Evolutionary conservation across 345 rosid species (phyloP), one percentile per base, ranked within the genome.

Genomic region (Trapa incisa): DNA sequence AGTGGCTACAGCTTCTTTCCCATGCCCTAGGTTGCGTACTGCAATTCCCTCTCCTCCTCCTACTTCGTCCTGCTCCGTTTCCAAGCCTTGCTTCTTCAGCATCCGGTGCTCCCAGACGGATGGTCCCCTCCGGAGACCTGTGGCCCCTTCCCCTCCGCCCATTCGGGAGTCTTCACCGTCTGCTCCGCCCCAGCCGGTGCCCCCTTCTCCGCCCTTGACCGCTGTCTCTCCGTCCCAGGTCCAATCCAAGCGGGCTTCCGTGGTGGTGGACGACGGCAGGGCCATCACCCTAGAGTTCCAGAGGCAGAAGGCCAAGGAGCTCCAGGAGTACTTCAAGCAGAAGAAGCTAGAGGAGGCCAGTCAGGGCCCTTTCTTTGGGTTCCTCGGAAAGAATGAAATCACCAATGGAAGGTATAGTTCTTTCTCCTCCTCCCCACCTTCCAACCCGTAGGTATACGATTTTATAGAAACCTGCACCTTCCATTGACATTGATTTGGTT

Each of bases 361-460:
- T 82, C 88, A 81, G 68, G 98, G 96, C 29, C 98, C 98, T 39
- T 88, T 88, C 79, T 87, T 93, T 75, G 98, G 98, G 50, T 93
- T 81, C 67, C n/a, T 87, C 66, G 80, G 76, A 69, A 93, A 90
- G 81, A 93, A 93, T 58, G 98, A 93, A 81, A 88, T 90, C 76
- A 56, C 89, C 56, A 90, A 93, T 75, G 98, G 98, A 72, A 93
- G 98, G 98, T 90, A 73, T 67, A 45, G 32, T 60, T 17, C 45
- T 37, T 11, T 32, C 15, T 38, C 63, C 38, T 0, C 35, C 13
- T 58, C 35, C 63, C 13, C 37, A 5, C 63, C 32, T 33, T 58
- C 33, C 38, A 22, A 22, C 29, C 29, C 29, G 29, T 22, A 22
- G 29, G 29, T 22, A 22, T 22, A 22, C 29, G 29, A 22, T 22